Percentiles rank a stretch among this genome's conserved stretches.
phyloP scores from a whole-genome alignment of 495 filamentous ascomycete species.

The Aspergillus olivimuriae region DNA sequence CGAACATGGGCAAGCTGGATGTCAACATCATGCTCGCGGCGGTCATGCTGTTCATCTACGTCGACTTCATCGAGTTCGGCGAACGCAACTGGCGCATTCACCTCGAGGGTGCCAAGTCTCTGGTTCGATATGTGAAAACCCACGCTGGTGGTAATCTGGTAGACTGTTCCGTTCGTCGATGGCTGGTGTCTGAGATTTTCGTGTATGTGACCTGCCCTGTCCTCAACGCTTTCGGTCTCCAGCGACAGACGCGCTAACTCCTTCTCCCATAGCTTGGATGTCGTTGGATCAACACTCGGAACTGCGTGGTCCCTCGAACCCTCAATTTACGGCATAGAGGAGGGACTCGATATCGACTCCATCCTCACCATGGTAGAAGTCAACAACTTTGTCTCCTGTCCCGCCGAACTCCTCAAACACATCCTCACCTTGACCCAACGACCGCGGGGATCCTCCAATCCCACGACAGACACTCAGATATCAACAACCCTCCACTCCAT shows the following conservation, averaged over 20 bases:
- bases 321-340: background rate
- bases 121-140: background rate
- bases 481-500: background rate
- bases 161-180: slow-evolving; percentile 1
- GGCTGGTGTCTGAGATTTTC: background rate
- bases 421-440: background rate
- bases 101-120: background rate
- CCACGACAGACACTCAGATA: background rate
- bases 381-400: slow-evolving; percentile 1
- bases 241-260: background rate
- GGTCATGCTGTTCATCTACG: slow-evolving; percentile 1
- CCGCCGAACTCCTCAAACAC: background rate
- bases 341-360: background rate
- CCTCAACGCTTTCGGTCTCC: background rate
- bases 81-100: background rate
- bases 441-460: background rate
- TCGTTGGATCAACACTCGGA: background rate
- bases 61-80: slow-evolving; percentile 1
- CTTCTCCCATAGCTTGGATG: background rate
- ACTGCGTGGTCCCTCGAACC: background rate
- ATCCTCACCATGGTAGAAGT: background rate
- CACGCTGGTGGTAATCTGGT: background rate
- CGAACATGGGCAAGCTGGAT: background rate
- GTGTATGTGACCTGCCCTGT: background rate
- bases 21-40: background rate